These are phyloP conservation scores for Dissophora globulifera DNA, from an alignment of 192 early-diverging fungal species.

Conservation along the genomic window DNA sequence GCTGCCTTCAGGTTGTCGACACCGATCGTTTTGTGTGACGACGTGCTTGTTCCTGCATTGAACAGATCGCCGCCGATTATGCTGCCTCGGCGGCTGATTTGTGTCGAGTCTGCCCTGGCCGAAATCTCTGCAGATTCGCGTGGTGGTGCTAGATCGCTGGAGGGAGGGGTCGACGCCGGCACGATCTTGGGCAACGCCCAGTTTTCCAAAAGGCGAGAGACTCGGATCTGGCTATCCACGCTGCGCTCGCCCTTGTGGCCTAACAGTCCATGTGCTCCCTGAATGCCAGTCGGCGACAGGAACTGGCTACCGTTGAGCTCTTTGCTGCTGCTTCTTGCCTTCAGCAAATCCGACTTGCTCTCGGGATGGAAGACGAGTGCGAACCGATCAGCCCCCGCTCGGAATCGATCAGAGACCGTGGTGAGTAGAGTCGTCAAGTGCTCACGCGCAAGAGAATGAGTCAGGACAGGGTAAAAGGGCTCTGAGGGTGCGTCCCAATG, in stretches of 20 bases:
- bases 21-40: constrained; percentile 25
- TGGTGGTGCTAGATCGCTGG: constrained; percentile 1
- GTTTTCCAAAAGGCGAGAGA: constrained; percentile 42
- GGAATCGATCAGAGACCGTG: constrained; percentile 42
- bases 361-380: constrained; percentile 19
- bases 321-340: not conserved
- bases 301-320: constrained; percentile 19
- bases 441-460: constrained; percentile 43
- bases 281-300: constrained; percentile 1
- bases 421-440: constrained; percentile 40
- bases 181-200: constrained; percentile 45
- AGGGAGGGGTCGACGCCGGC: not conserved
- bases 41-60: not conserved
- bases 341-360: constrained; percentile 2
- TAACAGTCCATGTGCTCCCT: not conserved
- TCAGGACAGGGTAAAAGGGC: constrained; percentile 24
- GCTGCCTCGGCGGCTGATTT: constrained; percentile 9
- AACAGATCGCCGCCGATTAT: not conserved
- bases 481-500: constrained; percentile 37
- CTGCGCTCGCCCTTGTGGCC: constrained; percentile 14
- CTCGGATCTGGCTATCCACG: constrained; percentile 35
- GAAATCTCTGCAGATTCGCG: constrained; percentile 4
- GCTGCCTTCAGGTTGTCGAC: constrained; percentile 41
- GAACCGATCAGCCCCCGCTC: constrained; percentile 30
- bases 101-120: constrained; percentile 8